Percentiles rank a stretch among this genome's conserved stretches.
These are phyloP conservation scores for Wilcoxina mikolae DNA, from an alignment of 495 filamentous ascomycete genomes.

Conservation along the genomic window DNA sequence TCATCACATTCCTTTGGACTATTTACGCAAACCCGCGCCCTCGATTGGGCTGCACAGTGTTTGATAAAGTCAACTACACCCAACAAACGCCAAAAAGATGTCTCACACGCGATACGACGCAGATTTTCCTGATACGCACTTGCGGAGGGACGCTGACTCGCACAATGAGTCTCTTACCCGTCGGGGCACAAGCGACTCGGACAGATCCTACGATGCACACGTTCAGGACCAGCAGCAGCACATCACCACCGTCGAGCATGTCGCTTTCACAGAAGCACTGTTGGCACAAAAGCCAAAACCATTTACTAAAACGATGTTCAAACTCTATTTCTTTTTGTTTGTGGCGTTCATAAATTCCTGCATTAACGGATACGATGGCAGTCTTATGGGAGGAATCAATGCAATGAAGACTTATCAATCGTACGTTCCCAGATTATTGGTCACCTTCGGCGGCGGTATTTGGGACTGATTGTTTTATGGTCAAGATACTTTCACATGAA, in stretches of 20 bases:
- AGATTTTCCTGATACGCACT: too few species aligned
- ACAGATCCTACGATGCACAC: too few species aligned
- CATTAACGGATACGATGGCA: conserved; percentile 47
- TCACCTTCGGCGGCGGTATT: background rate
- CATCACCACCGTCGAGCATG: conserved; percentile 16
- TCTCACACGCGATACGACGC: too few species aligned
- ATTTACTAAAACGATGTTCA: conserved; percentile 30
- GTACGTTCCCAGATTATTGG: conserved; percentile 11
- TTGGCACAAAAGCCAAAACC: conserved; percentile 18
- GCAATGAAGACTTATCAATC: conserved; percentile 34
- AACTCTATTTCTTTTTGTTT: conserved; percentile 22
- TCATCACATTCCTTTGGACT: too few species aligned
- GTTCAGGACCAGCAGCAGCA: background rate
- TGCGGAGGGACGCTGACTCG: too few species aligned
- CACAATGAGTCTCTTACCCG: too few species aligned
- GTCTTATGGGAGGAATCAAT: conserved; percentile 41
- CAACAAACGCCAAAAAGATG: too few species aligned
- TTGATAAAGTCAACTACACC: too few species aligned
- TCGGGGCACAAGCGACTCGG: too few species aligned
- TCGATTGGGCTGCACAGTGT: too few species aligned
- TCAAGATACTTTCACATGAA: conserved; percentile 23
- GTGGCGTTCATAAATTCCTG: conserved; percentile 27
- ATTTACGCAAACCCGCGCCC: too few species aligned
- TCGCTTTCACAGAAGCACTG: conserved; percentile 17
- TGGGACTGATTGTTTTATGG: background rate